Evolutionary conservation across 495 filamentous ascomycete genomes (phyloP).

Genomic region (Lineolata rhizophorae): DNA sequence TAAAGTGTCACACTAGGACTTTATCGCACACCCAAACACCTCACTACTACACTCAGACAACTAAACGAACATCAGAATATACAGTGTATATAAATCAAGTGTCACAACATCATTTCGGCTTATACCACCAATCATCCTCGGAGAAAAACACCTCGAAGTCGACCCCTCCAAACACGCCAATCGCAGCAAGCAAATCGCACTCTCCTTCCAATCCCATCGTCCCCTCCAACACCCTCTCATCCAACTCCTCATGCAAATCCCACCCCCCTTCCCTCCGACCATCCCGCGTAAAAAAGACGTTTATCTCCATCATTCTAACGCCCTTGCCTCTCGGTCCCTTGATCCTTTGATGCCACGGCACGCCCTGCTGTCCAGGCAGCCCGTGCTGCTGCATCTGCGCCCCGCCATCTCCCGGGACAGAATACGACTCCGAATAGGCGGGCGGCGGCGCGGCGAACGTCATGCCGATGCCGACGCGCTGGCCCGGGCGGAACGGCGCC

Average conservation of each 20-base stretch:
- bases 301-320: slow-evolving; percentile 18
- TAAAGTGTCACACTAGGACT: no score
- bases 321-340: no score
- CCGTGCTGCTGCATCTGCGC: not conserved
- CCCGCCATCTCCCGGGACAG: no score
- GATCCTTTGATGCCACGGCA: no score
- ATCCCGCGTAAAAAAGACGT: slow-evolving; percentile 62
- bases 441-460: slow-evolving; percentile 26
- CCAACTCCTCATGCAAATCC: slow-evolving; percentile 69
- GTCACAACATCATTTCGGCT: no score
- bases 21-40: no score
- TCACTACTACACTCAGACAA: no score
- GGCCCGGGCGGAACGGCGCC: slow-evolving; percentile 25
- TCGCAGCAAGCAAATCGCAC: slow-evolving; percentile 57
- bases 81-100: no score
- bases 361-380: no score
- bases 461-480: slow-evolving; percentile 51
- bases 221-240: slow-evolving; percentile 33
- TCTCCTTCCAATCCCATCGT: slow-evolving; percentile 56
- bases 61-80: no score
- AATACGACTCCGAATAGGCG: no score
- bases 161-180: slow-evolving; percentile 53
- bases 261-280: slow-evolving; percentile 43
- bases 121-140: slow-evolving; percentile 15
- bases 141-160: slow-evolving; percentile 50